Evolutionary conservation across 1,284 basidiomycete species (phyloP).

Genomic region (Ustilago loliicola): DNA sequence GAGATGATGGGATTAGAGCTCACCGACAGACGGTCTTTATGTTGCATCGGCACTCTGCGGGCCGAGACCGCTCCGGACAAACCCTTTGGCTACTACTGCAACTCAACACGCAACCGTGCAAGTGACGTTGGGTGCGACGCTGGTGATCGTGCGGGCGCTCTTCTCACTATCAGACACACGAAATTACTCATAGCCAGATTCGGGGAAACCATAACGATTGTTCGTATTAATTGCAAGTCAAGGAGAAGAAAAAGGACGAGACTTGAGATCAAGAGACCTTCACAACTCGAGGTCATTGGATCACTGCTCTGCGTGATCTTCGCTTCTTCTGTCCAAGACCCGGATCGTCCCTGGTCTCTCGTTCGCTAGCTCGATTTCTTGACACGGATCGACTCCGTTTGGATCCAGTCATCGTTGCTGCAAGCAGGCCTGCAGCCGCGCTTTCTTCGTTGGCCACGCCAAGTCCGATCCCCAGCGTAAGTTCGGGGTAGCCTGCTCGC

Average conservation of each 20-base stretch:
- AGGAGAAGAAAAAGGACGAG: background rate
- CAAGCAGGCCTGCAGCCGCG: slow-evolving; percentile 17
- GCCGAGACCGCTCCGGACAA: background rate
- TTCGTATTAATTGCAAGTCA: background rate
- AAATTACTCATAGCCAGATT: background rate
- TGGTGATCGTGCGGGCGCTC: too few relatives aligned
- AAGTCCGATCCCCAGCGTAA: slow-evolving; percentile 29
- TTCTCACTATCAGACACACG: too few relatives aligned
- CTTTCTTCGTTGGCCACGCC: slow-evolving; percentile 15
- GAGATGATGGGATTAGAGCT: background rate
- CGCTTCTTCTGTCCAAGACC: slow-evolving; percentile 29
- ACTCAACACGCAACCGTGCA: too few relatives aligned
- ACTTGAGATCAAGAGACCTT: background rate
- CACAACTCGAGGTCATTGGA: slow-evolving; percentile 2
- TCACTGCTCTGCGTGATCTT: slow-evolving; percentile 15
- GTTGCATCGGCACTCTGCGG: background rate
- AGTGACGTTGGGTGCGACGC: too few relatives aligned
- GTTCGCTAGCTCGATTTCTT: slow-evolving; percentile 28
- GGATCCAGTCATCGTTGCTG: slow-evolving; percentile 14
- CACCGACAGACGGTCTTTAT: background rate
- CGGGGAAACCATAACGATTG: background rate
- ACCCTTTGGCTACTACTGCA: background rate
- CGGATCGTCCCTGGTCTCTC: slow-evolving; percentile 20
- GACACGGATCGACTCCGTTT: slow-evolving; percentile 38
- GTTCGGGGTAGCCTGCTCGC: slow-evolving; percentile 32